Percentiles rank a stretch among this genome's conserved stretches.
phyloP scores from a whole-genome alignment of 2,329 filamentous ascomycete genomes.

The Ascochyta clinopodiicola region DNA sequence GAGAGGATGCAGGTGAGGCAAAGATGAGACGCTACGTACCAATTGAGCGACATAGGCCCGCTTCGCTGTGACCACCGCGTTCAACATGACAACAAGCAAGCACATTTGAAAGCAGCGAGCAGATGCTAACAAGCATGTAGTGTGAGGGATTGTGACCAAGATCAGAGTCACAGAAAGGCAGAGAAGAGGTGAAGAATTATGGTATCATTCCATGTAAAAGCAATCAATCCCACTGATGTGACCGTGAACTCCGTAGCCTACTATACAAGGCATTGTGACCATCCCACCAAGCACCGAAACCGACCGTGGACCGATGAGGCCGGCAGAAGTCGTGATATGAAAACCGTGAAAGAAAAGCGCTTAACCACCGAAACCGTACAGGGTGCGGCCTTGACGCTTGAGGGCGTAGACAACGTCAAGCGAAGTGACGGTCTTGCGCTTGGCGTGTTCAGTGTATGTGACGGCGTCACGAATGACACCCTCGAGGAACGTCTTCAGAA shows the following conservation, averaged over 20 bases:
- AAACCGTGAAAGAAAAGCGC: conserved; percentile 40
- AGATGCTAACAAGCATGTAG: not conserved
- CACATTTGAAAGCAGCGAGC: not conserved
- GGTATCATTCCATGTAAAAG: conserved; percentile 46
- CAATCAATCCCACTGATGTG: conserved; percentile 36
- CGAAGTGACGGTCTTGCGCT: conserved; percentile 79
- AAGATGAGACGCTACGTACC: not conserved
- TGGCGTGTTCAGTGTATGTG: conserved; percentile 81
- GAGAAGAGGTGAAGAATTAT: conserved; percentile 34
- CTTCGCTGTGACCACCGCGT: conserved; percentile 17
- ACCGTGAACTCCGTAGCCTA: conserved; percentile 46
- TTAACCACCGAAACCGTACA: conserved; percentile 92
- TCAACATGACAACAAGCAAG: conserved; percentile 12
- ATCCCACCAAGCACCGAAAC: conserved; percentile 59
- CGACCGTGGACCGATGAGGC: conserved; percentile 60
- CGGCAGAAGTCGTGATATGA: conserved; percentile 46
- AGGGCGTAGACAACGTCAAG: conserved; percentile 70
- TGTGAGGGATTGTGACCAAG: not conserved
- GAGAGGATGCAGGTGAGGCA: not conserved
- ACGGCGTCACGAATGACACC: conserved; percentile 78
- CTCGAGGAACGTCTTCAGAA: conserved; percentile 80
- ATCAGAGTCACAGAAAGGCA: not conserved
- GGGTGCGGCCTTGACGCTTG: conserved; percentile 72
- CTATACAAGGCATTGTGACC: conserved; percentile 43
- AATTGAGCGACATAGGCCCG: not conserved